Conservation (phyloP, 306 rosid species). For the Quercus gilva region DNA sequence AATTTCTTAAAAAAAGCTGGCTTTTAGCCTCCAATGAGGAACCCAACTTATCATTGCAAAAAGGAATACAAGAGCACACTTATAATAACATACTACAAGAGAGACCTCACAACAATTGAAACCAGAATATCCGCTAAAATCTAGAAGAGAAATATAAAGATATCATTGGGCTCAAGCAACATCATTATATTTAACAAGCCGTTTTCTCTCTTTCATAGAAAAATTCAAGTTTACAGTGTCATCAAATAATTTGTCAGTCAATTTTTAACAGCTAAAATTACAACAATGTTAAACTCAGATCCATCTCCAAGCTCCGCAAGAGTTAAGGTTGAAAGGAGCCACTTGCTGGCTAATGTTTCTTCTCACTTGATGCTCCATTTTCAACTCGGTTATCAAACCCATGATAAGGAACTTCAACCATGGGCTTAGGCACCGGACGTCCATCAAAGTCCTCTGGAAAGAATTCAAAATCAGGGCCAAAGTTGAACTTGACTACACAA, state of each 20-base stretch:
- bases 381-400: slow-evolving; percentile 68
- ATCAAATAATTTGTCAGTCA: slow-evolving; percentile 32
- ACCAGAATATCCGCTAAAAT: slow-evolving; percentile 1
- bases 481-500: slow-evolving; percentile 90
- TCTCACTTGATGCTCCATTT: slow-evolving; percentile 65
- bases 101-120: slow-evolving; percentile 1
- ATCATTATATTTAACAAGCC: slow-evolving; percentile 23
- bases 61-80: not conserved
- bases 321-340: slow-evolving; percentile 17
- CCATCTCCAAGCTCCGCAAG: slow-evolving; percentile 27
- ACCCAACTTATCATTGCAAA: not conserved
- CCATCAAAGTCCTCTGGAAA: slow-evolving; percentile 67
- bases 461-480: slow-evolving; percentile 81
- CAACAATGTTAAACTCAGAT: slow-evolving; percentile 30
- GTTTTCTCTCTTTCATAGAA: slow-evolving; percentile 21
- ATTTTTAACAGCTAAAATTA: slow-evolving; percentile 24
- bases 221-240: slow-evolving; percentile 36
- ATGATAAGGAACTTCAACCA: slow-evolving; percentile 84
- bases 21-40: not conserved
- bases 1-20: not conserved
- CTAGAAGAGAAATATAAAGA: slow-evolving; percentile 14
- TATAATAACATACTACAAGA: not conserved
- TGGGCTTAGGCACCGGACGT: slow-evolving; percentile 69
- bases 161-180: slow-evolving; percentile 19
- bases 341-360: slow-evolving; percentile 37